Base-by-base conservation (phyloP, 371 early-diverging fungal genomes). In the Synchytrium microbalum region DNA sequence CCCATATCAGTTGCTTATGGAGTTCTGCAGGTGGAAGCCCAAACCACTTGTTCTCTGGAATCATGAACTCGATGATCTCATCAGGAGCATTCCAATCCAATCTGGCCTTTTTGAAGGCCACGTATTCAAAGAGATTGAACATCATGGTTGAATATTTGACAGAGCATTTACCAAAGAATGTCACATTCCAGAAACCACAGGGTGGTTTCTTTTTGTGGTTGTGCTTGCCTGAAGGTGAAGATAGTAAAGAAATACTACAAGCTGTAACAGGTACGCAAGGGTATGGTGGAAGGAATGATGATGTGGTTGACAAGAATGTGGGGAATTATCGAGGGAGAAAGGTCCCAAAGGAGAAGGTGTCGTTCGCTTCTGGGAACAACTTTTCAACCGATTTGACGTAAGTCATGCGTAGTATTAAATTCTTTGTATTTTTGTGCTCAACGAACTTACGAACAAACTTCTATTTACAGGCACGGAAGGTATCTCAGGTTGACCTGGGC, bases 151-250 rank as follows among this genome's bases (percentile, higher is more conserved):
- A 64, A 10, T 58, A 23, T 10, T 58, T 75, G 58, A 16, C 59
- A 26, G 23, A 25, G 27, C 29, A 69, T 19, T 38, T 72, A 58
- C 71, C 72, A 1, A 1, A 2, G 5, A 46, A 58, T 16, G 59
- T 61, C 57, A 33, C 60, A 28, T 58, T 73, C 29, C 19, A 59
- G n/a, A 32, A 30, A 25, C 74, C 74, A 8, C 30, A 62, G 32
- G 74, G 74, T 28, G 74, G 74, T 0, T 74, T 67, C 59, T 74
- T 74, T 57, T 55, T 74, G 8, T 74, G 74, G 74, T 52, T 74
- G 19, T 32, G 54, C 30, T 57, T 71, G n/a, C 59, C 63, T 30
- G 57, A 54, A 13, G 55, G 30, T 26, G n/a, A 61, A 25, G 69
- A 72, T 52, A 70, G 71, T 24, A 58, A 59, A 28, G 61, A 69